Base-by-base conservation (phyloP, 2,329 filamentous ascomycete species). In the Stagonosporopsis tanaceti region DNA sequence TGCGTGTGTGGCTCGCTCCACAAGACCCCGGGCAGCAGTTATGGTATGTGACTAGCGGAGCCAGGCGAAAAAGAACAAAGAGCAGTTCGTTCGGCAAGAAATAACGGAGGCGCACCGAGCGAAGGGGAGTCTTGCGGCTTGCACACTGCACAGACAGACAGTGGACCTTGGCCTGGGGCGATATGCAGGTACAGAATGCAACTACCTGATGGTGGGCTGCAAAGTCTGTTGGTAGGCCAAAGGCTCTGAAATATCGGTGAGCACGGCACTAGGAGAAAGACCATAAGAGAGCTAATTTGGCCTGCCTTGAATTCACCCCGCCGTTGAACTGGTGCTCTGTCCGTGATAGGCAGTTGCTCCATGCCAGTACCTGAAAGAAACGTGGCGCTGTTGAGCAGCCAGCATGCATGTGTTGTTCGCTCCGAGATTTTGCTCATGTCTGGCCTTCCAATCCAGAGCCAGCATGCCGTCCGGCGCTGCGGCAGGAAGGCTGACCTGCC, bases 1-100 rank as follows among this genome's bases (percentile, higher is more conserved):
- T 75, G 72, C 70, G 71, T 63, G 59, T 61, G 52, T 62, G 50
- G 63, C 57, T 69, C 62, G 69, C 63, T 71, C 68, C 70, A 72
- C 70, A 62, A 62, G 52, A 59, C 53, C 60, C 63, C 52, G 57
- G 64, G 61, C 57, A 59, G 62, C 40, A 68, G 60, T 50, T 64
- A 64, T 67, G 66, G 69, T 71, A 69, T 68, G 67, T 62, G 58
- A 66, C 62, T 67, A 68, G 68, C 62, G 63, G 58, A 54, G 59
- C 63, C 37, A 59, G 59, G 58, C 53, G 53, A 62, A 62, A 62
- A 52, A 62, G 59, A 63, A 64, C 62, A 65, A 67, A 64, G 65
- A 65, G 59, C 55, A 57, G 60, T 56, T 27, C 50, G 60, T 61
- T 67, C 65, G 66, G 69, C 63, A 57, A 71, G 57, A 54, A 46